Base-by-base conservation (phyloP, 208 protist genomes). In the Vickermania ingenoplastis region DNA sequence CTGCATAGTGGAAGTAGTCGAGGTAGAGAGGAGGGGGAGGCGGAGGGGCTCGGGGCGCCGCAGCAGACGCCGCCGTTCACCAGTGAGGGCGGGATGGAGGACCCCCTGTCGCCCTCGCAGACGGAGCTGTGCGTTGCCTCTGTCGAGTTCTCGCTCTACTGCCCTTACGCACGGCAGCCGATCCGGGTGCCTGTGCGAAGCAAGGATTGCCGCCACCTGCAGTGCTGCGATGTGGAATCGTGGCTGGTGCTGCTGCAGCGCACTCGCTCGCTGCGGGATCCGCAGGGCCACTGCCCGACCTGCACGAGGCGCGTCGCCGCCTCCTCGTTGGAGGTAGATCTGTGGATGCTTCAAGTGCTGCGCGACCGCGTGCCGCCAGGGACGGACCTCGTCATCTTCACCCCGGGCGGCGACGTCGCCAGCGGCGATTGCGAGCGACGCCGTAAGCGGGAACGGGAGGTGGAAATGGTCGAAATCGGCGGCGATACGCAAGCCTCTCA, bases 171-270 rank as follows among this genome's bases (percentile, higher is more conserved):
- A 21, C 81, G 77, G 7, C 63, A 82, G 26, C 72, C 75, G 5
- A 82, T 95, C 31, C 45, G 27, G 36, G 52, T 71, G 22, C 89
- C 85, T 3, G 86, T 92, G 45, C 77, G 89, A 31, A 90, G 89
- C 72, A 57, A 55, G 25, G 67, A 81, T 27, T 95, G 89, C 68
- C 72, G 63, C 36, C 89, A 95, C 59, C 61, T 95, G 27, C 89
- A 95, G 64, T 95, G 89, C 78, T 95, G 89, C 63, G 89, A 95
- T 61, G 58, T 95, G 31, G 81, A 92, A 24, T 92, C 85, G 41
- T 95, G 89, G 86, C 69, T 92, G 57, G 67, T 81, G 28, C 69
- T 95, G 67, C 73, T 95, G 22, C 71, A 75, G 36, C 85, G 89
- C 57, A 73, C 75, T 53, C 79, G 84, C 31, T 83, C 85, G 3